These are phyloP conservation scores for Fusarium sp. DNA, from an alignment of 2,329 filamentous ascomycete species.

Conservation along the genomic window DNA sequence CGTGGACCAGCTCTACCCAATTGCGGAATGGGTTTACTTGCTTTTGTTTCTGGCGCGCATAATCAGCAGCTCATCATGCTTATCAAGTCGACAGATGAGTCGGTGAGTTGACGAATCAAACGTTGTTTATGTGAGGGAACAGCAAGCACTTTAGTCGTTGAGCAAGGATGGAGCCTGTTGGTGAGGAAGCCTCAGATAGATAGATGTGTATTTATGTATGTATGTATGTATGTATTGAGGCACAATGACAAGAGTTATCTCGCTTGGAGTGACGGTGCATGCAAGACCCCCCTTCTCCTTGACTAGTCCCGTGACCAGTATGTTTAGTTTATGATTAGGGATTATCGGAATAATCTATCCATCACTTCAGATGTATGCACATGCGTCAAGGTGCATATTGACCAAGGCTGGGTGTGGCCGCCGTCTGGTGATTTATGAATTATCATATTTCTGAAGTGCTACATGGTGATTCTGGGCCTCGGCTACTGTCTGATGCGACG, in stretches of 20 bases:
- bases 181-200: neutral
- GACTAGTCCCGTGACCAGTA: slow-evolving; percentile 10
- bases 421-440: neutral
- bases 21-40: neutral
- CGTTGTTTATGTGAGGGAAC: neutral
- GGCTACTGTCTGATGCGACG: too few species aligned
- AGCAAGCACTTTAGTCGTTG: neutral
- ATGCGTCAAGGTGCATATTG: neutral
- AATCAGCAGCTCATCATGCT: neutral
- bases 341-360: slow-evolving; percentile 3
- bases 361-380: neutral
- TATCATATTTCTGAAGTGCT: too few species aligned
- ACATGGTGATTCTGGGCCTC: too few species aligned
- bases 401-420: neutral
- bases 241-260: neutral
- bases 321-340: slow-evolving; percentile 5
- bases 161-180: neutral
- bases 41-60: slow-evolving; percentile 9
- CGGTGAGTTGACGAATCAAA: neutral
- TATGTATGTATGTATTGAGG: too few species aligned
- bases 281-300: too few species aligned
- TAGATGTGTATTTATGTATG: too few species aligned
- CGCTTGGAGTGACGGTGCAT: too few species aligned
- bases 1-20: slow-evolving; percentile 17
- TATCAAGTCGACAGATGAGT: neutral